phyloP scores from a whole-genome alignment of 331 rosid species.

The Malus hybrid region DNA sequence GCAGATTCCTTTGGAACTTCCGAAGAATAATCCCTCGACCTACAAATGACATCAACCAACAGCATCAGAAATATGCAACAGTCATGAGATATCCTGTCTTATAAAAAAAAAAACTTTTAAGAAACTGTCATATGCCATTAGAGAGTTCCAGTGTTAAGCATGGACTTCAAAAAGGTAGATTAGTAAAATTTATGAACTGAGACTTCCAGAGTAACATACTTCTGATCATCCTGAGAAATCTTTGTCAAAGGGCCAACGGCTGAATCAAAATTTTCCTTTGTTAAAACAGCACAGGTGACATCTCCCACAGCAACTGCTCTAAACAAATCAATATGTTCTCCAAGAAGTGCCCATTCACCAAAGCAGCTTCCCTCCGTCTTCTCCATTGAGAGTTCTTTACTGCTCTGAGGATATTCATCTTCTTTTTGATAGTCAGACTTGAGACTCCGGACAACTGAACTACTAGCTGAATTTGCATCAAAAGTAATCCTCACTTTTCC shows the following conservation, averaged over 20 bases:
- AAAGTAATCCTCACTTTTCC: constrained; percentile 77
- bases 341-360: constrained; percentile 95
- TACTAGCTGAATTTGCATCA: constrained; percentile 40
- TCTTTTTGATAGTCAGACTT: constrained; percentile 42
- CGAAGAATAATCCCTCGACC: constrained; percentile 44
- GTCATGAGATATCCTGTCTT: neutral
- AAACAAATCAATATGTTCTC: constrained; percentile 55
- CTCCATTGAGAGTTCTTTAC: constrained; percentile 53
- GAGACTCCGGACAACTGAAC: constrained; percentile 58
- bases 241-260: constrained; percentile 74
- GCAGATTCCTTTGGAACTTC: constrained; percentile 35
- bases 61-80: constrained; percentile 12
- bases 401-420: constrained; percentile 30
- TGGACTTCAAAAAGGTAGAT: neutral
- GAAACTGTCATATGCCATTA: neutral
- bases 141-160: neutral
- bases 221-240: constrained; percentile 62
- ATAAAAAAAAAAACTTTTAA: neutral
- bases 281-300: constrained; percentile 71
- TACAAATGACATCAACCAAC: constrained; percentile 22
- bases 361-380: constrained; percentile 92
- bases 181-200: neutral
- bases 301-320: constrained; percentile 78
- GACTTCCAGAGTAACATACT: constrained; percentile 39
- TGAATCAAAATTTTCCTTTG: constrained; percentile 84